Base-by-base conservation (phyloP, 805 yeast species). In the Candida ficus region DNA sequence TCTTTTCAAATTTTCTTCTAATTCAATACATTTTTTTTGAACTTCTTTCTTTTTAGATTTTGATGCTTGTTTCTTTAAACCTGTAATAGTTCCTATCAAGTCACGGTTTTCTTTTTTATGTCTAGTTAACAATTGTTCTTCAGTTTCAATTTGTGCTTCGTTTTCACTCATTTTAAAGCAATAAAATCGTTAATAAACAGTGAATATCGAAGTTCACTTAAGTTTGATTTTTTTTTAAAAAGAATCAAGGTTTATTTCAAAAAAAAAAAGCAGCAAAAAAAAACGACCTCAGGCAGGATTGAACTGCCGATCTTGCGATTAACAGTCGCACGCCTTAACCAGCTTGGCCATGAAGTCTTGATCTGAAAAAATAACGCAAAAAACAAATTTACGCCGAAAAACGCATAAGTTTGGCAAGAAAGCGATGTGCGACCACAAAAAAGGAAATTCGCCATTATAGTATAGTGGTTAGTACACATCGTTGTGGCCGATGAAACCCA, bases 51-150 rank as follows among this genome's bases (percentile, higher is more conserved):
- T 75, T 37, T 80, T 84, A 36, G 88, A 81, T 56, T 87, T 85
- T 14, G 87, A 78, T 3, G 91, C 90, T 60, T 82, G 91, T 53
- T 86, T 86, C 64, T 83, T 86, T 71, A 89, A 62, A 2, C 84
- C 82, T 3, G 95, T 87, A 23, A 78, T 68, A 23, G 75, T 71
- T 9, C 84, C 82, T 17, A 75, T 67, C 44, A 87, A 65, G 42
- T 87, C 89, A 46, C 78, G 73, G 41, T 59, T 61, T 58, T 88
- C 95, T 53, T 79, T 80, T 50, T 76, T 70, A 50, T 89, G 96
- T 46, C 83, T 71, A 0, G 76, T 68, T 5, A 75, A 46, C 4
- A 81, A 41, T 32, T 71, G 74, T 19, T 78, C 84, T 54, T 64
- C 64, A 3, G 67, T 56, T 37, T 71, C 74, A 61, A 62, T 5